These are phyloP conservation scores for Lactarius indigo DNA, from an alignment of 768 basidiomycete species.

Conservation along the genomic window DNA sequence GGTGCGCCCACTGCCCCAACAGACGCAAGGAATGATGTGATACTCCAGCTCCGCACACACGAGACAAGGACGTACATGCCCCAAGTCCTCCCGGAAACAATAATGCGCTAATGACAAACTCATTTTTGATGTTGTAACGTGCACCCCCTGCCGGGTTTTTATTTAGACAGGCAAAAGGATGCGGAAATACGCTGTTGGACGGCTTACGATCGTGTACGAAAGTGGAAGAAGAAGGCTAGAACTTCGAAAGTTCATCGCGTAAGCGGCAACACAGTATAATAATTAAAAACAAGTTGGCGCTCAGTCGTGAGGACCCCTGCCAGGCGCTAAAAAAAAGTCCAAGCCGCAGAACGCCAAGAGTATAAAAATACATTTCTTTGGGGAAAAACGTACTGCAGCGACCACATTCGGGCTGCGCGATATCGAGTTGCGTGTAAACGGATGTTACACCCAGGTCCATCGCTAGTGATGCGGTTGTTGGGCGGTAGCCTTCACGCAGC, in stretches of 20 bases:
- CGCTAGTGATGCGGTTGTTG: constrained; percentile 11
- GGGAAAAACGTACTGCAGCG: constrained; percentile 42
- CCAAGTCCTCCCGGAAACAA: constrained; percentile 60
- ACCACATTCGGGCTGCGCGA: constrained; percentile 59
- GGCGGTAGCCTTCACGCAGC: too few species aligned
- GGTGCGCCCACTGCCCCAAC: constrained; percentile 51
- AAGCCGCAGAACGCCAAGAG: background rate
- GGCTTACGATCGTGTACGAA: constrained; percentile 60
- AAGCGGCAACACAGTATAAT: background rate
- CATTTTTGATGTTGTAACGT: constrained; percentile 52
- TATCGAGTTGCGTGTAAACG: constrained; percentile 47
- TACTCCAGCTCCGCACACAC: background rate
- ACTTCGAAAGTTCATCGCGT: background rate
- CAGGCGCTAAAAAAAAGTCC: constrained; percentile 39
- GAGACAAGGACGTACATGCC: constrained; percentile 40
- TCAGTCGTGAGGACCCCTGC: constrained; percentile 33
- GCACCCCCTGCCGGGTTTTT: constrained; percentile 48
- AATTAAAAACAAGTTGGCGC: constrained; percentile 34
- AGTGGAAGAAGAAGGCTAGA: constrained; percentile 53
- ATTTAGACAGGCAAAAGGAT: background rate
- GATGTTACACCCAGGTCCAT: constrained; percentile 51
- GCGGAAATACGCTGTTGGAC: background rate
- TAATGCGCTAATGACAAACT: constrained; percentile 55
- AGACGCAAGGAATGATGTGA: background rate
- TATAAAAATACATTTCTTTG: background rate